Conservation (phyloP, 805 yeast genomes). For the Candida namnaoensis region DNA sequence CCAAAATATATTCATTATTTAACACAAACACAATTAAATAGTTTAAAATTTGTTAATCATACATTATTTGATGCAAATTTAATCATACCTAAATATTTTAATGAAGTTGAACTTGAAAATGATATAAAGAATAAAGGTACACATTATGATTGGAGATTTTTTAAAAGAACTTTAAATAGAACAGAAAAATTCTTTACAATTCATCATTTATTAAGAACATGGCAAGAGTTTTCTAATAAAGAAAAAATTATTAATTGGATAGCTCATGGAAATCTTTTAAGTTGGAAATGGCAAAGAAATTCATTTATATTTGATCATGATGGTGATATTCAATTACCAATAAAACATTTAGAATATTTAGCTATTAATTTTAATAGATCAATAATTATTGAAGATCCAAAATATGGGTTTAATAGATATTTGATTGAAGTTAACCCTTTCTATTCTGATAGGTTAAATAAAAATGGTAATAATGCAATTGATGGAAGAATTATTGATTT, state of each 20-base stretch:
- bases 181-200: conserved; percentile 3
- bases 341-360: conserved; percentile 28
- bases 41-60: too few species aligned
- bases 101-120: conserved; percentile 2
- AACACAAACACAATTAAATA: background rate
- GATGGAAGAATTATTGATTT: conserved; percentile 55
- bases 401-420: conserved; percentile 38
- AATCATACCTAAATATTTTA: background rate
- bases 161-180: conserved; percentile 38
- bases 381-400: conserved; percentile 27
- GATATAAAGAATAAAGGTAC: conserved; percentile 1
- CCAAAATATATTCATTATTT: background rate
- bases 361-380: conserved; percentile 36
- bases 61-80: background rate
- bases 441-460: conserved; percentile 35
- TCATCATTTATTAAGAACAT: conserved; percentile 37
- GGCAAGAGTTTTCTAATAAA: conserved; percentile 33
- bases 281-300: conserved; percentile 51
- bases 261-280: conserved; percentile 45
- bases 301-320: conserved; percentile 49
- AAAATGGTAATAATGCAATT: conserved; percentile 40
- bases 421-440: conserved; percentile 34
- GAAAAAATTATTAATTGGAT: conserved; percentile 40
- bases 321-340: conserved; percentile 44
- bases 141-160: conserved; percentile 51